A percentile compares a stretch with the other conserved stretches of the same genome.
Conservation (phyloP, 257 asterid genomes). For the Ajuga chamaepitys region DNA sequence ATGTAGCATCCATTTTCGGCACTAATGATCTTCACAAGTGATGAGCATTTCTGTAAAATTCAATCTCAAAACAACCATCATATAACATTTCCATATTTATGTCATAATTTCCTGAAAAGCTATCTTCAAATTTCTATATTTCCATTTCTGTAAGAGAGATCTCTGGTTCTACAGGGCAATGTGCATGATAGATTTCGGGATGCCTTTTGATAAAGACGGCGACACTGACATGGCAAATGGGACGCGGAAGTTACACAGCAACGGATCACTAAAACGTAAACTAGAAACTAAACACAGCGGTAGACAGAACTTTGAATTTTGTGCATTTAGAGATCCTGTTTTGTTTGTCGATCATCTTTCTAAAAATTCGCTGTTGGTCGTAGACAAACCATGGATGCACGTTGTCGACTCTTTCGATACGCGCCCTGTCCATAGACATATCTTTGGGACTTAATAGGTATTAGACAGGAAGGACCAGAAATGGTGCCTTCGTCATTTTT, state of each 20-base stretch:
- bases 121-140: background rate
- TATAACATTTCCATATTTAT: background rate
- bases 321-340: slow-evolving; percentile 68
- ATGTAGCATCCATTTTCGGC: background rate
- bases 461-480: slow-evolving; percentile 21
- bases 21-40: background rate
- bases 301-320: slow-evolving; percentile 59
- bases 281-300: slow-evolving; percentile 43
- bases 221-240: slow-evolving; percentile 33
- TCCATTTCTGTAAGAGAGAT: slow-evolving; percentile 3
- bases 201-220: slow-evolving; percentile 58
- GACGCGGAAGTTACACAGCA: slow-evolving; percentile 34
- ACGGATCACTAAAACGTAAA: slow-evolving; percentile 61
- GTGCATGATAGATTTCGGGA: slow-evolving; percentile 82
- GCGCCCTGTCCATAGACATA: slow-evolving; percentile 87
- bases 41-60: background rate
- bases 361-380: slow-evolving; percentile 65
- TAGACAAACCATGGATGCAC: slow-evolving; percentile 85
- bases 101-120: background rate
- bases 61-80: background rate
- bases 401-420: slow-evolving; percentile 66
- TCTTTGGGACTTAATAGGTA: slow-evolving; percentile 70
- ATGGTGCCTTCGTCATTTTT: slow-evolving; percentile 27
- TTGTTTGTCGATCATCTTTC: slow-evolving; percentile 90
- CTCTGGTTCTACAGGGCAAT: slow-evolving; percentile 49